Evolutionary conservation across 768 basidiomycete species (phyloP).

Genomic region (Phaeolepiota aurea): DNA sequence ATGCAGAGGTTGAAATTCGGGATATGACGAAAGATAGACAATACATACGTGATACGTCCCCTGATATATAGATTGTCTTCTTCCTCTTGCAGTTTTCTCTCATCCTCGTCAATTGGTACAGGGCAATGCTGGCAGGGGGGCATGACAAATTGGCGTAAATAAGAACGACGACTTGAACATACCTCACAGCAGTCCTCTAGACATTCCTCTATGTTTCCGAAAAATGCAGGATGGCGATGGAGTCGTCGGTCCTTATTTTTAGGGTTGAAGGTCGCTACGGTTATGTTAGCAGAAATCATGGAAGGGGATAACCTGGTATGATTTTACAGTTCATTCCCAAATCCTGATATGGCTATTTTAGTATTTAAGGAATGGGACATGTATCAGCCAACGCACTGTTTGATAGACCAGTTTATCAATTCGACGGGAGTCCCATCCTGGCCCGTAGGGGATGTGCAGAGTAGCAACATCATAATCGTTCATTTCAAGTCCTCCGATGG

Average conservation of each 20-base stretch:
- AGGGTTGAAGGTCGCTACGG: constrained; percentile 48
- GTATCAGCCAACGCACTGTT: constrained; percentile 28
- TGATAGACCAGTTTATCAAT: constrained; percentile 52
- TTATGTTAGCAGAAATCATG: neutral
- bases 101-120: constrained; percentile 45
- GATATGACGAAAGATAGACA: neutral
- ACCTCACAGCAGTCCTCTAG: constrained; percentile 60
- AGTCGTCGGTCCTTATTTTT: constrained; percentile 52
- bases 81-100: constrained; percentile 38
- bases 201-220: constrained; percentile 48
- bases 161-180: neutral
- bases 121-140: constrained; percentile 37
- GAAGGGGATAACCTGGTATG: neutral
- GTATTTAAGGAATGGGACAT: constrained; percentile 3
- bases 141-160: neutral
- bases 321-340: constrained; percentile 49
- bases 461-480: constrained; percentile 48
- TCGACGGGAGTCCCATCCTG: constrained; percentile 46
- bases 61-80: constrained; percentile 48
- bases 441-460: constrained; percentile 55
- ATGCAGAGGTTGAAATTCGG: neutral
- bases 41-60: constrained; percentile 39
- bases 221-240: constrained; percentile 59
- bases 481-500: constrained; percentile 38
- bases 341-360: constrained; percentile 23